These are phyloP conservation scores for Cystobasidium sp. DNA, from an alignment of 1,284 basidiomycete genomes.

Conservation along the genomic window DNA sequence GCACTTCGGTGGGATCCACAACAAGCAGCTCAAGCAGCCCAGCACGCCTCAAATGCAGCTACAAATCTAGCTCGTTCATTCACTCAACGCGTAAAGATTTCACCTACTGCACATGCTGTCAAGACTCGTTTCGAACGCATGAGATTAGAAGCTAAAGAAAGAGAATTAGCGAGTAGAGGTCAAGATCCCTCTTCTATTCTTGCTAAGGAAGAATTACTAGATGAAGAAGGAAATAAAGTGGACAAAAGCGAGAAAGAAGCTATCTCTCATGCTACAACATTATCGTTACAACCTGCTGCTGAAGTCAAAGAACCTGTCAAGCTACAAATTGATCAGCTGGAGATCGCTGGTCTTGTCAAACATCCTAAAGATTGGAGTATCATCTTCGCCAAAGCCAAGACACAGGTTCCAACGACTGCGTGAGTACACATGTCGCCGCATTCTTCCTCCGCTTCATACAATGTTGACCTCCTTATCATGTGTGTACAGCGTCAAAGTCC, in stretches of 20 bases:
- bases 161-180: slow-evolving; percentile 21
- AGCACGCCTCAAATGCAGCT: slow-evolving; percentile 30
- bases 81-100: slow-evolving; percentile 44
- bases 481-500: slow-evolving; percentile 44
- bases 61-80: slow-evolving; percentile 30
- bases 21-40: slow-evolving; percentile 39
- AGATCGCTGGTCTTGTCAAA: slow-evolving; percentile 44
- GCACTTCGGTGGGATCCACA: slow-evolving; percentile 13
- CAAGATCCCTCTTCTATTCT: slow-evolving; percentile 26
- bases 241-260: slow-evolving; percentile 1
- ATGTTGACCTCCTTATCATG: neutral
- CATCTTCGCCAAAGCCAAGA: slow-evolving; percentile 40
- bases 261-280: neutral
- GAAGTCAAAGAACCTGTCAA: slow-evolving; percentile 12
- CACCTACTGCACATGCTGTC: slow-evolving; percentile 53
- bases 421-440: slow-evolving; percentile 17
- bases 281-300: neutral
- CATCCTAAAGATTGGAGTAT: slow-evolving; percentile 42
- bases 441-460: neutral
- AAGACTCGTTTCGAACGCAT: slow-evolving; percentile 45
- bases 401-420: slow-evolving; percentile 30
- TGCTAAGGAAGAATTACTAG: slow-evolving; percentile 28
- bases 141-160: slow-evolving; percentile 27
- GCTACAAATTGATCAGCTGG: slow-evolving; percentile 34
- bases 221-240: slow-evolving; percentile 33